Evolutionary conservation across 2,329 filamentous ascomycete species (phyloP), one percentile per base, ranked within the genome.

Genomic region (Karstenula rhodostoma): DNA sequence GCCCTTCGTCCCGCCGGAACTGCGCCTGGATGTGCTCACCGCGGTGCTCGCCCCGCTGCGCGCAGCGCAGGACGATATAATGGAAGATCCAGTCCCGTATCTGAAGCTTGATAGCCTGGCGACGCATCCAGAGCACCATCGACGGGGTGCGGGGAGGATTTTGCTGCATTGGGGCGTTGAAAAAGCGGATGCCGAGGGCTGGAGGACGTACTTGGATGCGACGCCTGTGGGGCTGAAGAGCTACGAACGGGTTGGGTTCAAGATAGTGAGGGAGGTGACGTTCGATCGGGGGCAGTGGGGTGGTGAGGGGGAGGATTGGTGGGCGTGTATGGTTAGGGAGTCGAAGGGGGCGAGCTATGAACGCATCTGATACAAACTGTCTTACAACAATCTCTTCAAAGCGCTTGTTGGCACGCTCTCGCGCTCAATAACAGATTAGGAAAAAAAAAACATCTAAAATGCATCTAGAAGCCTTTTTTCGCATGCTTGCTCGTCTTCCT

Each of bases 1-100:
- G 25, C 86, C 97, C 56, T 89, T 92, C 57, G 84, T 97, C 33
- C 94, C 94, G 0, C 89, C 91, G 0, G 91, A 92, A 64, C 27
- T 74, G 12, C 68, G 68, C 3, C 54, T 72, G 2, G 68, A 73
- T n/a, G 70, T 67, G 9, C 51, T 77, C 2, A 25, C 19, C 0
- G 74, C 77, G 3, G 54, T 74, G 0, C 59, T 77, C 2, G 60
- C 55, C 3, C 73, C 73, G 7, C 51, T 77, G 1, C 58, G 68
- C 2, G 65, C 55, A 4, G 71, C 71, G 6, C 61, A 69, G 19
- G 40, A 63, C 3, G 67, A 70, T 12, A 70, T 74, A 33, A 74
- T 77, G 72, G 72, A 68, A 2, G 55, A 53, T 0, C 43, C 55
- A 22, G 51, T 56, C 2, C 67, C 64, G 2, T 74, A 70, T 47